A percentile compares a stretch with the other conserved stretches of the same genome.
These are phyloP conservation scores for Cryphonectria parasitica DNA, from an alignment of 2,329 filamentous ascomycete genomes.

Conservation along the genomic window DNA sequence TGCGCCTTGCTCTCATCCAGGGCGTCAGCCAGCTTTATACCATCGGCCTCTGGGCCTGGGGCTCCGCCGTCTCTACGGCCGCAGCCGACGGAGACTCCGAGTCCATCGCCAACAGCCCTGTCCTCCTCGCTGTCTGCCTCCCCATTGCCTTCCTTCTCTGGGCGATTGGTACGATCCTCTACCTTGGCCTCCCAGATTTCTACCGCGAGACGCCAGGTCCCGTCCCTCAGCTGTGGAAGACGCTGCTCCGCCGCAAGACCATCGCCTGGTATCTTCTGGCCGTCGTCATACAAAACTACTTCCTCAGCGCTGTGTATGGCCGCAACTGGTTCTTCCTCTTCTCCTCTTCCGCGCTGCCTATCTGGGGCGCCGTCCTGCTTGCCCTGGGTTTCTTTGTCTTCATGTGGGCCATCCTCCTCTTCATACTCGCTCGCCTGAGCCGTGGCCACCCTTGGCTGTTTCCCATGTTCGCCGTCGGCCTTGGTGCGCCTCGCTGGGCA, in stretches of 20 bases:
- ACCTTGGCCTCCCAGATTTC: conserved; percentile 66
- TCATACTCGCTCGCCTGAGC: conserved; percentile 56
- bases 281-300: conserved; percentile 69
- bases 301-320: conserved; percentile 67
- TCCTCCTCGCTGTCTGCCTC: conserved; percentile 52
- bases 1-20: conserved; percentile 66
- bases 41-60: conserved; percentile 67
- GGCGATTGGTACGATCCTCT: conserved; percentile 58
- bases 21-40: conserved; percentile 68
- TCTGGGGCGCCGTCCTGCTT: conserved; percentile 61
- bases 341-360: conserved; percentile 57
- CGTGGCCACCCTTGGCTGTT: conserved; percentile 68
- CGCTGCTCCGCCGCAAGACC: conserved; percentile 65
- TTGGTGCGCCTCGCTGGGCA: conserved; percentile 68
- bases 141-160: conserved; percentile 63
- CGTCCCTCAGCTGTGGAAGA: conserved; percentile 67
- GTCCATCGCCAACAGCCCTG: conserved; percentile 34
- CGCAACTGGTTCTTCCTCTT: conserved; percentile 70
- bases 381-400: conserved; percentile 57
- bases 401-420: conserved; percentile 59
- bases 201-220: conserved; percentile 67
- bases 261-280: conserved; percentile 69
- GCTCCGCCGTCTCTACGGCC: conserved; percentile 51
- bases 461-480: conserved; percentile 68
- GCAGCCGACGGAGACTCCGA: conserved; percentile 38